Conservation (phyloP, 2,329 filamentous ascomycete genomes). For the Colletotrichum sojae region DNA sequence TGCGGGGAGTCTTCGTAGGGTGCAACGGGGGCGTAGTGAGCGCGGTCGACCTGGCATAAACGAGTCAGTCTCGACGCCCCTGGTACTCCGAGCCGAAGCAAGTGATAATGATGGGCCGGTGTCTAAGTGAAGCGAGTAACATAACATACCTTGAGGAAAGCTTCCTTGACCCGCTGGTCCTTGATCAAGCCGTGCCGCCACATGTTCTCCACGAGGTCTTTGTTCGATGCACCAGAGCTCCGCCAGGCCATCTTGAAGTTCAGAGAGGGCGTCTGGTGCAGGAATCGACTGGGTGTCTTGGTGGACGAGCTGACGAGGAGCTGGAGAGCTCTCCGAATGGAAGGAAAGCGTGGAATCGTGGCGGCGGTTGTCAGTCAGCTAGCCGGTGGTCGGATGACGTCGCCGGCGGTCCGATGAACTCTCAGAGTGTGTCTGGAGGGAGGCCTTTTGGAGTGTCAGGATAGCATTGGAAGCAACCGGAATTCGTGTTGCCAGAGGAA, state of each 20-base stretch:
- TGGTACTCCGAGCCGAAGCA: too few relatives aligned
- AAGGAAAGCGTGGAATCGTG: constrained; percentile 25
- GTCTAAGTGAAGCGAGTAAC: too few relatives aligned
- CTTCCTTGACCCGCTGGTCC: constrained; percentile 79
- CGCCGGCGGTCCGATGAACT: not conserved
- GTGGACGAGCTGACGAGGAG: constrained; percentile 1
- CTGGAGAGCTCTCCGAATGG: constrained; percentile 25
- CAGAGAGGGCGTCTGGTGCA: not conserved
- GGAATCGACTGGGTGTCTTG: not conserved
- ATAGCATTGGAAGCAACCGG: not conserved
- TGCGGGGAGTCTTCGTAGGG: constrained; percentile 78
- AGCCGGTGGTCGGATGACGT: not conserved
- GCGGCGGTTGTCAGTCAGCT: not conserved
- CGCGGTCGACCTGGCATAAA: constrained; percentile 81
- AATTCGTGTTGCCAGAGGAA: not conserved
- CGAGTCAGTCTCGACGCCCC: not conserved
- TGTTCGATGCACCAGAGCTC: constrained; percentile 82
- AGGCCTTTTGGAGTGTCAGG: too few relatives aligned
- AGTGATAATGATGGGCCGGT: too few relatives aligned
- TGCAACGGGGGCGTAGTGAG: constrained; percentile 79
- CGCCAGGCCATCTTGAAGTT: constrained; percentile 85
- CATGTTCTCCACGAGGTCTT: constrained; percentile 84
- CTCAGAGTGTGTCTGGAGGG: too few relatives aligned
- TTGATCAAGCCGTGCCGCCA: constrained; percentile 79
- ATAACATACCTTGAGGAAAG: constrained; percentile 77